Base-by-base conservation (phyloP, 2,329 filamentous ascomycete species). In the Scedosporium minutisporum region DNA sequence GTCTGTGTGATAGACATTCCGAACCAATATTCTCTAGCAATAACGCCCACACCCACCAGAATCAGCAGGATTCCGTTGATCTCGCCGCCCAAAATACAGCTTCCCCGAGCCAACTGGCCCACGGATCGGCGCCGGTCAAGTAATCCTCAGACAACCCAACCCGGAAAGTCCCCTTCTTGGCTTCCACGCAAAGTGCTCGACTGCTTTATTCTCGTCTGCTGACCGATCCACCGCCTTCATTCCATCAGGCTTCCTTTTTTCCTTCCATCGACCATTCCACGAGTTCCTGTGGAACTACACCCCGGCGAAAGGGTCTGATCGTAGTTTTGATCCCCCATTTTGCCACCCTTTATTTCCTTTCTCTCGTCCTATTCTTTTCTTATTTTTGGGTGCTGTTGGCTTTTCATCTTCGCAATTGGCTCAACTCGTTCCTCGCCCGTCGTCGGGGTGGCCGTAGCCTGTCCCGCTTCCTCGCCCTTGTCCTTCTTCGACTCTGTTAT, bases 181-280 rank as follows among this genome's bases (percentile, higher is more conserved):
- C 51, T 27, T 23, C 21, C 21, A 23, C 18, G 21, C 18, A 55
- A 16, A 25, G 18, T 3, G 51, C 33, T 38, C 33, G 10, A 38
- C 7, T 51, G 46, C 10, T 21, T 5, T 51, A 7, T 51, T 21
- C 10, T 21, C 21, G 14, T 55, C 51, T 23, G 44, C 18, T 48
- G 44, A 14, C 44, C 44, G 18, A 21, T 48, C 16, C n/a, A 5
- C 44, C 18, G 10, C 51, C 6, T 38, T 38, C 33, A 10, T 38
- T 27, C 12, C 23, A 3, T 41, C 55, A n/a, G 12, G 21, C 55
- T 58, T 38, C 55, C 55, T 58, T 14, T 18, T n/a, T 16, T 33
- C 25, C 23, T 61, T 61, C 59, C 25, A 61, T 33, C 29, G 29
- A 61, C 59, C 59, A 61, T 61, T 61, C 59, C n/a, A 53, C 16